Percentiles rank a stretch among this genome's conserved stretches.
Evolutionary conservation across 2,329 filamentous ascomycete genomes (phyloP).

Genomic region (Colletotrichum viniferum): DNA sequence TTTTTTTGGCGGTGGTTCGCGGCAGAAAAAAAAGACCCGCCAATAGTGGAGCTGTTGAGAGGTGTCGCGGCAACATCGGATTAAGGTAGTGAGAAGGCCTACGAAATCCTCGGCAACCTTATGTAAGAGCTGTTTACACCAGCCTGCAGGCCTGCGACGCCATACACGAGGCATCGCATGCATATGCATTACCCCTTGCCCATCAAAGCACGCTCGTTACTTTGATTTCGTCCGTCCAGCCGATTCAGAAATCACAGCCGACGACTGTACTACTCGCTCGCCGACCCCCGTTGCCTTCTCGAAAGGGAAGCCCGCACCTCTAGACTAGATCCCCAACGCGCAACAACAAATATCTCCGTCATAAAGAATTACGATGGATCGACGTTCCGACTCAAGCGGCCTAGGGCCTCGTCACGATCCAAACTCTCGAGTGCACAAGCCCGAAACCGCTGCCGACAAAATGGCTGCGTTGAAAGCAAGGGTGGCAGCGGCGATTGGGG

Average conservation of each 20-base stretch:
- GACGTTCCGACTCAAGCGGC: conserved; percentile 52
- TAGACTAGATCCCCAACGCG: neutral
- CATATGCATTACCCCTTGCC: neutral
- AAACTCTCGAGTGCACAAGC: conserved; percentile 58
- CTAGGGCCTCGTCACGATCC: conserved; percentile 62
- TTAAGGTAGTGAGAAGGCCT: neutral
- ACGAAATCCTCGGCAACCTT: neutral
- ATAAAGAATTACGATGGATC: conserved; percentile 48
- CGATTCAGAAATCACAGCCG: neutral
- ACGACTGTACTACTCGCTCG: neutral
- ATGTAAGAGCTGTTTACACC: neutral
- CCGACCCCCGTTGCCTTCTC: neutral
- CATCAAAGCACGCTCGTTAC: neutral
- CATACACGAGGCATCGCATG: neutral
- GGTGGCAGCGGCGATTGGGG: conserved; percentile 75
- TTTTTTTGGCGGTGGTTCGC: conserved; percentile 50
- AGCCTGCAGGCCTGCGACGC: neutral
- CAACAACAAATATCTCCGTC: neutral
- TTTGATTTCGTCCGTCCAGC: neutral
- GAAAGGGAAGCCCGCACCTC: neutral
- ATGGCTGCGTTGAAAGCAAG: conserved; percentile 81
- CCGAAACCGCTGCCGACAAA: conserved; percentile 64
- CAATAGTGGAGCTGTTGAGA: neutral
- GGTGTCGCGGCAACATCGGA: neutral
- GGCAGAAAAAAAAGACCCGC: conserved; percentile 42